Base-by-base conservation (phyloP, 148 eudicot species). In the Nyssa sinensis region DNA sequence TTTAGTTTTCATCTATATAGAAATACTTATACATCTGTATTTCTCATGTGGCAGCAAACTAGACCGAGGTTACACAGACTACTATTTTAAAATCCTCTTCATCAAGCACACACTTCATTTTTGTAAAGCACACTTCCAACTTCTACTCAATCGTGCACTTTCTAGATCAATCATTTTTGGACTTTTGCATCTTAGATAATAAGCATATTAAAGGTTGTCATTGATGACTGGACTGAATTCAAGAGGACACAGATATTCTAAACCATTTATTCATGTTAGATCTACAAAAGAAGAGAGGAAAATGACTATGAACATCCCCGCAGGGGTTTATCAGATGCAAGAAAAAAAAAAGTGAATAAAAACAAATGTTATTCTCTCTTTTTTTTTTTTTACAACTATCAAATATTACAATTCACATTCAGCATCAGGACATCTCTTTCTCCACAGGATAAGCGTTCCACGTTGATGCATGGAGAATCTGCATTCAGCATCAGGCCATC, bases 381-480 rank as follows among this genome's bases (percentile, higher is more conserved):
- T n/a, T n/a, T n/a, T n/a, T n/a, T n/a, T n/a, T n/a, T n/a, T n/a
- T n/a, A n/a, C n/a, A n/a, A n/a, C n/a, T n/a, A 44, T 44, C 51
- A 60, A 21, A 67, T 31, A 27, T 32, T 30, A 64, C 53, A 78
- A 17, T 34, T 70, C 49, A 64, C 14, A 53, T 17, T 53, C 5
- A 16, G 3, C 58, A 55, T 55, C 44, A 23, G 21, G 8, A 17
- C 24, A 55, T n/a, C 0, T 55, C 57, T 44, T 12, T 44, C 64
- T 57, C 35, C 30, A 3, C 65, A 65, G 37, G 57, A 75, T 66
- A 27, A 25, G 71, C 29, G 24, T 37, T 24, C 53, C 44, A 60
- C 66, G 51, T 67, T 49, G 70, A 69, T 66, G 79, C 83, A 81
- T 77, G 35, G 80, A 81, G 83, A 75, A 62, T 72, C 61, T 55